Percentiles rank a stretch among this genome's conserved stretches.
Evolutionary conservation across 2,329 filamentous ascomycete species (phyloP).

Genomic region (Calonectria ilicicola): DNA sequence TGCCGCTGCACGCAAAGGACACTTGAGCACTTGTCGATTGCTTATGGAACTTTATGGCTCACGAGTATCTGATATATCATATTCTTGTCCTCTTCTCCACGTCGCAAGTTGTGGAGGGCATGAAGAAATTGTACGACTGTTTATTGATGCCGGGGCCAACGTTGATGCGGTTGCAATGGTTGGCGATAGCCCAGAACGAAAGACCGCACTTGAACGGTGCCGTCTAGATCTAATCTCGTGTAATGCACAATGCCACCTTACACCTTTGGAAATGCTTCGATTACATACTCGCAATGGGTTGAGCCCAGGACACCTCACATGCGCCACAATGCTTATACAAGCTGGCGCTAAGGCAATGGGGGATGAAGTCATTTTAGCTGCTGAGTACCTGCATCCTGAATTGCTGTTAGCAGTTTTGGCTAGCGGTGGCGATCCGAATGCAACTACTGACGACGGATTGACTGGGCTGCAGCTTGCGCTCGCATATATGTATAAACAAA

Average conservation of each 20-base stretch:
- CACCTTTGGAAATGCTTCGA: neutral
- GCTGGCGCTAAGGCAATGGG: neutral
- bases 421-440: neutral
- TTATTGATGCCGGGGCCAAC: neutral
- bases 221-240: neutral
- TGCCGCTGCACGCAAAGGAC: slow-evolving; percentile 1
- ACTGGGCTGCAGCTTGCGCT: neutral
- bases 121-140: neutral
- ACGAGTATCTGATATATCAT: neutral
- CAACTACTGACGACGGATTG: neutral
- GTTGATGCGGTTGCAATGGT: neutral
- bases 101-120: neutral
- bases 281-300: neutral
- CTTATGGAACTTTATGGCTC: neutral
- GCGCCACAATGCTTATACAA: neutral
- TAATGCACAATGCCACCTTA: neutral
- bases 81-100: neutral
- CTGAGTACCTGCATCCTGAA: neutral
- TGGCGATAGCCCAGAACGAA: neutral
- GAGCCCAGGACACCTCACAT: neutral
- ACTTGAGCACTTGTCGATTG: neutral
- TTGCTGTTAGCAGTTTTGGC: neutral
- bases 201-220: neutral
- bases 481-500: neutral
- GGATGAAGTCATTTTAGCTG: neutral